Percentiles rank a stretch among this genome's conserved stretches.
Conservation (phyloP, 768 basidiomycete species). For the Mycena chlorophos region DNA sequence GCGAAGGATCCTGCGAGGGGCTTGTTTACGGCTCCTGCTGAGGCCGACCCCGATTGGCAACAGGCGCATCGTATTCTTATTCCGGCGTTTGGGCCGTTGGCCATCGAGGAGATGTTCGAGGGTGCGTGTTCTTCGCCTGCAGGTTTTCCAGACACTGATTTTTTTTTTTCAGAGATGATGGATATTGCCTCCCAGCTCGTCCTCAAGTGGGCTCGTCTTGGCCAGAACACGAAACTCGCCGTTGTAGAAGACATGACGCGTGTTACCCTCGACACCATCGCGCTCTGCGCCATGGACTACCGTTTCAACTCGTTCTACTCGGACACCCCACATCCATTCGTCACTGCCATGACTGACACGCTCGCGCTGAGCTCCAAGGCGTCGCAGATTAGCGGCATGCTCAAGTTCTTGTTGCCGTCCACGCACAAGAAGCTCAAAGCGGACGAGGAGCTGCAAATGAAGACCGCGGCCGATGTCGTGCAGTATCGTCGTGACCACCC, state of each 20-base stretch:
- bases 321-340: conserved; percentile 37
- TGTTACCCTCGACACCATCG: conserved; percentile 48
- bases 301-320: conserved; percentile 50
- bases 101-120: background rate
- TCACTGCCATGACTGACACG: conserved; percentile 41
- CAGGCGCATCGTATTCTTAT: background rate
- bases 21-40: background rate
- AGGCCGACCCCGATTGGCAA: background rate
- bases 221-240: conserved; percentile 40
- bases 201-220: conserved; percentile 41
- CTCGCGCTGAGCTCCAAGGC: conserved; percentile 38
- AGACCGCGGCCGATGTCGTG: conserved; percentile 46
- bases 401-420: background rate
- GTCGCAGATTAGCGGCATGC: conserved; percentile 27
- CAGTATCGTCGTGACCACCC: conserved; percentile 38
- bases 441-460: conserved; percentile 39
- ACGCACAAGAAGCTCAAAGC: conserved; percentile 23
- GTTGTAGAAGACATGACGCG: conserved; percentile 48
- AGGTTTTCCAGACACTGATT: background rate
- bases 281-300: conserved; percentile 45
- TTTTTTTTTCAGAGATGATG: conserved; percentile 35
- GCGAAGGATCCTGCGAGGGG: background rate
- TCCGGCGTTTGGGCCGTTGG: background rate
- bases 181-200: conserved; percentile 46
- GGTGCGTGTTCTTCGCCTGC: background rate